Base-by-base conservation (phyloP, 495 filamentous ascomycete genomes). In the Daldinia childiae region DNA sequence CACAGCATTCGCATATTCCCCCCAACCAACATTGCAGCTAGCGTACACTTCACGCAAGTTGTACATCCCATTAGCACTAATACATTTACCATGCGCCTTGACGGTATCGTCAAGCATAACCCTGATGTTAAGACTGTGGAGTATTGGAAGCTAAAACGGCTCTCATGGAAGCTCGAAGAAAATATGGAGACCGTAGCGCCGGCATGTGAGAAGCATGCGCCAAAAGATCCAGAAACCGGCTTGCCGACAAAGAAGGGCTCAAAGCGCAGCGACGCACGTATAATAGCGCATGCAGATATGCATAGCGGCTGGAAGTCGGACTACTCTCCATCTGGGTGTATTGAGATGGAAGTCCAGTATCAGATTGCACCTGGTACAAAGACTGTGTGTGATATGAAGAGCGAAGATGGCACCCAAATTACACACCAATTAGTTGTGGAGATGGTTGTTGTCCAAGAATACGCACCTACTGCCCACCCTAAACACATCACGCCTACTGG, bases 231-330 rank as follows among this genome's bases (percentile, higher is more conserved):
- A 57, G 75, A 70, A 11, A 76, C 78, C 7, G 78, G 74, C 43
- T 69, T 70, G 9, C 68, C 68, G n/a, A 66, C 70, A 7, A 86
- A 84, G 61, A 98, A 97, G 78, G 93, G 94, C 36, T 79, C 93
- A 24, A 79, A 90, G 51, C 92, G 97, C 73, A 86, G 92, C 41
- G 91, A 97, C 64, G 87, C 87, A 5, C 89, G 91, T 34, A 87
- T 89, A 62, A 88, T 98, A 69, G 93, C 89, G 27, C 83, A 84
- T 64, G 90, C 89, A 3, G 93, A 95, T 72, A 77, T 95, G 72
- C 93, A 92, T 80, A 84, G 74, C 4, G 95, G 95, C n/a, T 99
- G 95, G 95, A 99, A 99, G 81, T 89, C 90, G n/a, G 94, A 97
- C 79, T 98, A 93, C 76, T 86, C 85, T 34, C 84, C 82, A 21